phyloP scores from a whole-genome alignment of 2,329 filamentous ascomycete genomes.

The Diaporthe batatas region DNA sequence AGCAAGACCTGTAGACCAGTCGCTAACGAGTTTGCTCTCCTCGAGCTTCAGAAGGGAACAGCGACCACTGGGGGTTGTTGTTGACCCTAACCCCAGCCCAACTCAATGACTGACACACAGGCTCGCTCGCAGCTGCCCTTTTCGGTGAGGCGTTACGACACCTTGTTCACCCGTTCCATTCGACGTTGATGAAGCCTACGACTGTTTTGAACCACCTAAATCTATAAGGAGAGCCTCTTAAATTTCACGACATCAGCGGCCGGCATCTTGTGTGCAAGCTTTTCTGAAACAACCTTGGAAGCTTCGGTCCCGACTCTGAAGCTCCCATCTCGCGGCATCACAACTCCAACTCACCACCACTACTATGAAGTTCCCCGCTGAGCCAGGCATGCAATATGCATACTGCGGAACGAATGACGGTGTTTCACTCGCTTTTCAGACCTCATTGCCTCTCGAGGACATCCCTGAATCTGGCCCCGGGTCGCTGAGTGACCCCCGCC shows the following conservation, averaged over 20 bases:
- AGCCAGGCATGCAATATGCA: constrained; percentile 50
- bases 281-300: neutral
- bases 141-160: constrained; percentile 16
- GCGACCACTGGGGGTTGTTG: no score
- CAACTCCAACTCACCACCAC: neutral
- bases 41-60: neutral
- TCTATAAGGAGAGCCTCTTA: neutral
- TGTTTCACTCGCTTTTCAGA: constrained; percentile 52
- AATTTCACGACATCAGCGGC: neutral
- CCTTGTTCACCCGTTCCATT: neutral
- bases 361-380: constrained; percentile 35
- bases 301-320: neutral
- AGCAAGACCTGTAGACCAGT: neutral
- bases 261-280: neutral
- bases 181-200: neutral
- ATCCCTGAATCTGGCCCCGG: constrained; percentile 32
- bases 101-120: neutral
- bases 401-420: constrained; percentile 50
- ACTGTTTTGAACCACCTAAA: neutral
- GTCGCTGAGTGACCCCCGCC: constrained; percentile 38
- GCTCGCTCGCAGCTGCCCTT: constrained; percentile 8
- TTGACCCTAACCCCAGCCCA: constrained; percentile 33
- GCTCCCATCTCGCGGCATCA: neutral
- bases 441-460: constrained; percentile 49
- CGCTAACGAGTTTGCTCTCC: neutral